These are phyloP conservation scores for Scheffersomyces lignicola DNA, from an alignment of 1,139 yeast species.

Conservation along the genomic window DNA sequence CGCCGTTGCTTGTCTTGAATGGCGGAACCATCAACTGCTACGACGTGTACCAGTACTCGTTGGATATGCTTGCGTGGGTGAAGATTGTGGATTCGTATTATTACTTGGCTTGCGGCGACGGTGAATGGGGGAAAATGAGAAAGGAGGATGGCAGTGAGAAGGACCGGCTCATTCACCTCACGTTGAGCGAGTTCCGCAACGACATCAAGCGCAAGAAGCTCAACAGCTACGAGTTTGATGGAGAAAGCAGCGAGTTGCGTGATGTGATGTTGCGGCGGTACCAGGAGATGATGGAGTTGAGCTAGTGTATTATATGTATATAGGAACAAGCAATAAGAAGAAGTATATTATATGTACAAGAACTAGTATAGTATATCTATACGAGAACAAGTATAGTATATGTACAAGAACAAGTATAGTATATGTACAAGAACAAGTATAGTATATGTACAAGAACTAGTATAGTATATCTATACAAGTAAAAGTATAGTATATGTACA, in stretches of 20 bases:
- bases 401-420: too few relatives aligned
- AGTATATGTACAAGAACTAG: too few relatives aligned
- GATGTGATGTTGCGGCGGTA: slow-evolving; percentile 24
- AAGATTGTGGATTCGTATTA: slow-evolving; percentile 52
- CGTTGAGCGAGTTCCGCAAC: slow-evolving; percentile 18
- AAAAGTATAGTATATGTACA: too few relatives aligned
- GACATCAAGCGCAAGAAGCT: slow-evolving; percentile 19
- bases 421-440: too few relatives aligned
- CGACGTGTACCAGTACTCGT: slow-evolving; percentile 43
- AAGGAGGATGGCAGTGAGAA: background rate
- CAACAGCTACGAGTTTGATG: slow-evolving; percentile 23
- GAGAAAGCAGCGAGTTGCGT: slow-evolving; percentile 17
- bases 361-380: too few relatives aligned
- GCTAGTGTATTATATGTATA: slow-evolving; percentile 1
- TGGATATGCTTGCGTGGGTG: slow-evolving; percentile 46
- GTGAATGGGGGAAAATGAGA: background rate
- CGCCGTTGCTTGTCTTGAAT: slow-evolving; percentile 42
- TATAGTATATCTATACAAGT: too few relatives aligned
- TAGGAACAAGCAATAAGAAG: too few relatives aligned
- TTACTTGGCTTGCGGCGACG: slow-evolving; percentile 15
- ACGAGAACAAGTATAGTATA: too few relatives aligned
- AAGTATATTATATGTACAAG: too few relatives aligned
- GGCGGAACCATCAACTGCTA: slow-evolving; percentile 17
- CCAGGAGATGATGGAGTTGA: slow-evolving; percentile 14
- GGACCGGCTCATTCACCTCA: slow-evolving; percentile 11